These are phyloP conservation scores for Eustoma russellianum DNA, from an alignment of 257 asterid genomes.

Conservation along the genomic window DNA sequence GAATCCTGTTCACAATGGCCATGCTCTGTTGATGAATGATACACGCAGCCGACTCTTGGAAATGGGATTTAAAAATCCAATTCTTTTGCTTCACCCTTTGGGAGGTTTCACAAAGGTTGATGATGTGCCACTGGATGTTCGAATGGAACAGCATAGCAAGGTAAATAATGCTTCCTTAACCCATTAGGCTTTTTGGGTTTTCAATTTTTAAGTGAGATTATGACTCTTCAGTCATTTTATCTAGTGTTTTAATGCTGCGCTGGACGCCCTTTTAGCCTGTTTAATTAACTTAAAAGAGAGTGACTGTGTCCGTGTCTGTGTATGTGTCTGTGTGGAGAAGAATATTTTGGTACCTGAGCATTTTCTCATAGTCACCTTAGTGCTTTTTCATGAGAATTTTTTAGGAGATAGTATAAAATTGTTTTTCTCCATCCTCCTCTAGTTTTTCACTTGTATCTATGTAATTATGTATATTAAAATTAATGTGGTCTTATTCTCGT, in stretches of 20 bases:
- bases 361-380: too few relatives aligned
- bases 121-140: slow-evolving; percentile 78
- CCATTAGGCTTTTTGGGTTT: not conserved
- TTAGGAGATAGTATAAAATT: too few relatives aligned
- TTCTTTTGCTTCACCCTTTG: slow-evolving; percentile 82
- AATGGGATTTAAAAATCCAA: slow-evolving; percentile 73
- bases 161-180: slow-evolving; percentile 14
- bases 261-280: too few relatives aligned
- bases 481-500: too few relatives aligned
- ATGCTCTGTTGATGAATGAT: slow-evolving; percentile 79
- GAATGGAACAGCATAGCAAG: slow-evolving; percentile 93
- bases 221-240: not conserved
- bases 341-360: too few relatives aligned
- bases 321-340: too few relatives aligned
- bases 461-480: too few relatives aligned
- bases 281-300: too few relatives aligned
- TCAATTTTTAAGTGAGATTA: not conserved
- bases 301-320: too few relatives aligned
- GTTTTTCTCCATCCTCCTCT: too few relatives aligned
- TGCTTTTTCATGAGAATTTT: too few relatives aligned
- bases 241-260: not conserved
- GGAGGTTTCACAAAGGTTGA: slow-evolving; percentile 85
- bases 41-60: slow-evolving; percentile 67
- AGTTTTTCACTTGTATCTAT: too few relatives aligned
- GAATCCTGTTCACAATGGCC: slow-evolving; percentile 84